phyloP scores from a whole-genome alignment of 768 basidiomycete genomes.

The Imleria badia region DNA sequence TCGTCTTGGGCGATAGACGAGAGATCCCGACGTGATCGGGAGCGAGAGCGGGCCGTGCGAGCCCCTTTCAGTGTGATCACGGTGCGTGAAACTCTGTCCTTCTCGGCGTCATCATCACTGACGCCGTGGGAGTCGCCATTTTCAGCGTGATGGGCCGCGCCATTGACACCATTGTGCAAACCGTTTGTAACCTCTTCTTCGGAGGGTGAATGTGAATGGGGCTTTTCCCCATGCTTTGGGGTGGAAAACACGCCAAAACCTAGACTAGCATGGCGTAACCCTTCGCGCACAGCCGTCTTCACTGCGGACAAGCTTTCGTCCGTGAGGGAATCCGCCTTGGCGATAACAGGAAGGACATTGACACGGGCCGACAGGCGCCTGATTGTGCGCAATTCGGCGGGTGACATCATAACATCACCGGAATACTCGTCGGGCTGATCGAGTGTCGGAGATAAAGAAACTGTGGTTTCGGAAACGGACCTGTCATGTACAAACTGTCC shows the following conservation, averaged over 20 bases:
- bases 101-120: constrained; percentile 45
- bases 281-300: constrained; percentile 70
- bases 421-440: constrained; percentile 50
- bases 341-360: constrained; percentile 82
- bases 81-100: constrained; percentile 62
- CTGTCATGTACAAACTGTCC: constrained; percentile 49
- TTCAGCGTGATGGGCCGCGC: constrained; percentile 29
- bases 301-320: constrained; percentile 70
- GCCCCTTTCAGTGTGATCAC: constrained; percentile 62
- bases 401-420: constrained; percentile 63
- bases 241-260: constrained; percentile 77
- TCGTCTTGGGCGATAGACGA: constrained; percentile 57
- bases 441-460: constrained; percentile 49
- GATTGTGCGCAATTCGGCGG: constrained; percentile 77
- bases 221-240: constrained; percentile 27
- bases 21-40: constrained; percentile 71
- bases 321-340: constrained; percentile 79
- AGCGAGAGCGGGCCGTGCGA: constrained; percentile 61
- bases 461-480: constrained; percentile 65
- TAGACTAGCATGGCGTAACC: constrained; percentile 62
- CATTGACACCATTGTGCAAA: constrained; percentile 29
- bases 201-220: constrained; percentile 10
- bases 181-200: constrained; percentile 16
- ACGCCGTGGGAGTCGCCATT: constrained; percentile 22
- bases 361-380: constrained; percentile 68